Base-by-base conservation (phyloP, 495 filamentous ascomycete species). In the Clohesyomyces aquaticus region DNA sequence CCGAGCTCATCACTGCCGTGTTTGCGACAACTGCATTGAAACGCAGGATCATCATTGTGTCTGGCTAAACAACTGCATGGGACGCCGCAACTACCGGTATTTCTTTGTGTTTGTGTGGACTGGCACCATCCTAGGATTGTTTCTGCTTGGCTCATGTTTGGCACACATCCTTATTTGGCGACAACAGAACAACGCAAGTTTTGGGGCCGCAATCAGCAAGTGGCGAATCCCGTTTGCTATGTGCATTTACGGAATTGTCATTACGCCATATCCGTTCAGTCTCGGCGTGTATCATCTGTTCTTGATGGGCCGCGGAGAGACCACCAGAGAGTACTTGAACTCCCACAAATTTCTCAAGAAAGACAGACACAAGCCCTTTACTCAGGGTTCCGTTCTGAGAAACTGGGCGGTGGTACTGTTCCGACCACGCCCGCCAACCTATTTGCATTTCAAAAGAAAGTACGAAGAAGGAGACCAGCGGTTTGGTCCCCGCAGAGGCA, bases 1-100 rank as follows among this genome's bases (percentile, higher is more conserved):
- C 43, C 88, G 94, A 26, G 91, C 90, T 67, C 95, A 98, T 71
- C 94, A 98, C 74, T 98, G 94, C 76, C 91, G 95, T 56, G 80
- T 96, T 28, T 98, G 94, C 73, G 93, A 98, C 76, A 96, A 93
- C 72, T 98, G 94, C 73, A 84, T 98, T 47, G 94, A 98, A 73
- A 97, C 93, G 0, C 92, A 97, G 67, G 94, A 98, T 71, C 94
- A 98, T 70, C 94, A 98, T 78, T 98, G 94, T 70, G 91, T 98
- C 21, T 98, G 95, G 95, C 85, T 98, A 52, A 98, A 98, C 77
- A 98, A 98, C 74, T 98, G 94, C 75, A 88, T 98, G 46, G 94
- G 94, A 4, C 89, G 95, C 32, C 90, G 94, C 56, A 98, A 98
- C 75, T 98, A 98, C 75, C 91, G 95, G 51, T 98, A 94, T 70